Evolutionary conservation across 169 alveolate species (phyloP).

Genomic region (Cryptosporidium sp.): DNA sequence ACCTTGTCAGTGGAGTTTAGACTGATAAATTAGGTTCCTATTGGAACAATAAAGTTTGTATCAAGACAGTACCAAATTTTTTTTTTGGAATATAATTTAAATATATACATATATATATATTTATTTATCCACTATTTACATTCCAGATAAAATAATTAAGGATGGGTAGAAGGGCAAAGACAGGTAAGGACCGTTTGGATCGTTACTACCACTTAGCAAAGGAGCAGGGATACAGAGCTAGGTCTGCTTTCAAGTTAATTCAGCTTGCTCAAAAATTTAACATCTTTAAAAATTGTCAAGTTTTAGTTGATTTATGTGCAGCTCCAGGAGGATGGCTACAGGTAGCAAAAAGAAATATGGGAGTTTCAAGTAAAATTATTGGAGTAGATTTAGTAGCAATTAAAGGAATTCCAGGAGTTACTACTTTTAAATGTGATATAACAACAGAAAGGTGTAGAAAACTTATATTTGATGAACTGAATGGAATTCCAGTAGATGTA

Average conservation of each 20-base stretch:
- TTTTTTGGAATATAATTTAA: neutral
- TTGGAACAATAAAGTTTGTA: neutral
- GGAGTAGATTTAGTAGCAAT: slow-evolving; percentile 98
- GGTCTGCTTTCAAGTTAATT: slow-evolving; percentile 98
- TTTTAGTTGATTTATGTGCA: slow-evolving; percentile 97
- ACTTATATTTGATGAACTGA: slow-evolving; percentile 76
- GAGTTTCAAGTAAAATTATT: slow-evolving; percentile 92
- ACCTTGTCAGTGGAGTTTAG: neutral
- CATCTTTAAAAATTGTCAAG: slow-evolving; percentile 85
- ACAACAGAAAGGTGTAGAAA: slow-evolving; percentile 85
- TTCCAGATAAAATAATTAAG: neutral
- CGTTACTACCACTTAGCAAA: slow-evolving; percentile 97
- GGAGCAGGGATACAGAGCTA: slow-evolving; percentile 98
- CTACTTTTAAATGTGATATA: slow-evolving; percentile 95
- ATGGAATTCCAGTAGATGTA: slow-evolving; percentile 95
- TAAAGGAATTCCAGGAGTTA: slow-evolving; percentile 95
- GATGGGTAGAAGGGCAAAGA: slow-evolving; percentile 90
- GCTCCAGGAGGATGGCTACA: slow-evolving; percentile 99
- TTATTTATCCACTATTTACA: neutral
- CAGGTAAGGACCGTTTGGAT: slow-evolving; percentile 93
- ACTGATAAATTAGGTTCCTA: neutral
- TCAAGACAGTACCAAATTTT: neutral
- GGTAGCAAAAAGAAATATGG: slow-evolving; percentile 93
- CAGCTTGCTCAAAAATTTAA: slow-evolving; percentile 96
- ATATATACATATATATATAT: neutral